Conservation (phyloP, 306 rosid genomes). For the Carpinus fangiana region DNA sequence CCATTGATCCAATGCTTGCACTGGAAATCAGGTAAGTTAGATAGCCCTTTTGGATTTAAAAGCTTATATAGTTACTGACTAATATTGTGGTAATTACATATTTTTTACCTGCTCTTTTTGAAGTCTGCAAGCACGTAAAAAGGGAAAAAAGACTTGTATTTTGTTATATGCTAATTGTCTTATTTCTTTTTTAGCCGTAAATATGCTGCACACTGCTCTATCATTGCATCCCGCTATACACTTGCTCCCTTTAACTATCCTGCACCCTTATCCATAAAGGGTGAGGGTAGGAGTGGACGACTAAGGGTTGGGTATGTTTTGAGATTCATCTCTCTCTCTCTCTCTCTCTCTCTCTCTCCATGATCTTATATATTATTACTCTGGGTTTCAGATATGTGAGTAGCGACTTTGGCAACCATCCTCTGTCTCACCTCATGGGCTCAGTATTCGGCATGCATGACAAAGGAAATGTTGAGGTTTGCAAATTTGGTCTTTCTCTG, state of each 20-base stretch:
- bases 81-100: background rate
- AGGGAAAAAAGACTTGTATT: background rate
- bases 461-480: conserved; percentile 80
- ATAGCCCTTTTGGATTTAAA: background rate
- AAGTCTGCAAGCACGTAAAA: background rate
- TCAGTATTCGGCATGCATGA: conserved; percentile 96
- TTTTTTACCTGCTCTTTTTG: background rate
- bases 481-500: background rate
- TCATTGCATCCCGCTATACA: conserved; percentile 84
- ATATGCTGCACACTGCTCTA: conserved; percentile 91
- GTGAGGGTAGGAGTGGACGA: conserved; percentile 65
- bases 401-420: conserved; percentile 71
- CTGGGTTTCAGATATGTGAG: conserved; percentile 52
- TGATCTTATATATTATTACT: background rate
- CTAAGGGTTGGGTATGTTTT: conserved; percentile 84
- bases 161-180: background rate
- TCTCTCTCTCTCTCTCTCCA: background rate
- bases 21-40: conserved; percentile 82
- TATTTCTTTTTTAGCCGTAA: conserved; percentile 56
- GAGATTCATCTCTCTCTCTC: background rate
- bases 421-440: conserved; percentile 92
- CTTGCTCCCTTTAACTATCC: conserved; percentile 81
- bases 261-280: conserved; percentile 58
- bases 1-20: conserved; percentile 88
- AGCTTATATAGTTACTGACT: background rate